Evolutionary conservation across 148 eudicot species (phyloP).

Genomic region (Spergularia marina): DNA sequence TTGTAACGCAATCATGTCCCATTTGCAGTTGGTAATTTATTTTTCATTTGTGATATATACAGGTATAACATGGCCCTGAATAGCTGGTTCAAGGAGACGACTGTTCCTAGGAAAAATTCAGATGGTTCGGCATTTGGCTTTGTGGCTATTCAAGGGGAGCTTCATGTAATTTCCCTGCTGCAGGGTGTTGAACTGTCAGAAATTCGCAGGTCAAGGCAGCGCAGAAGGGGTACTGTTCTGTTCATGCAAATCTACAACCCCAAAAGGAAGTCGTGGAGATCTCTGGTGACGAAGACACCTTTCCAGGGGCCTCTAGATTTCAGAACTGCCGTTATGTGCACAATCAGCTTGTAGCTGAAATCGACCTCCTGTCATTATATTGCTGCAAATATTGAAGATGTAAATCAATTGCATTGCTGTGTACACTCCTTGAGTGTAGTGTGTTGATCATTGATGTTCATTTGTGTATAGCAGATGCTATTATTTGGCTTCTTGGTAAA

Average conservation of each 20-base stretch:
- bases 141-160: constrained; percentile 61
- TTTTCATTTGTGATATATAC: not conserved
- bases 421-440: too few relatives aligned
- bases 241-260: constrained; percentile 70
- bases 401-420: too few relatives aligned
- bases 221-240: constrained; percentile 49
- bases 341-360: constrained; percentile 47
- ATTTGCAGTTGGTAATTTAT: not conserved
- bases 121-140: constrained; percentile 66
- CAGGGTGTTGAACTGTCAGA: constrained; percentile 46
- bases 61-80: constrained; percentile 69
- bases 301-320: constrained; percentile 50
- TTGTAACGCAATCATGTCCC: not conserved
- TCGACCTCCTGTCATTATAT: too few relatives aligned
- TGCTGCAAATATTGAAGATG: too few relatives aligned
- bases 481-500: too few relatives aligned
- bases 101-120: constrained; percentile 53
- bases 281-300: constrained; percentile 61
- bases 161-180: constrained; percentile 49
- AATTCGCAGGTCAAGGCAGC: constrained; percentile 46
- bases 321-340: constrained; percentile 78
- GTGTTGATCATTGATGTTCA: too few relatives aligned
- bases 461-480: too few relatives aligned
- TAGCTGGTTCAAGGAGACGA: constrained; percentile 69
- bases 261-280: constrained; percentile 65